Conservation (phyloP, 148 eudicot species). For the Limonium bicolor region DNA sequence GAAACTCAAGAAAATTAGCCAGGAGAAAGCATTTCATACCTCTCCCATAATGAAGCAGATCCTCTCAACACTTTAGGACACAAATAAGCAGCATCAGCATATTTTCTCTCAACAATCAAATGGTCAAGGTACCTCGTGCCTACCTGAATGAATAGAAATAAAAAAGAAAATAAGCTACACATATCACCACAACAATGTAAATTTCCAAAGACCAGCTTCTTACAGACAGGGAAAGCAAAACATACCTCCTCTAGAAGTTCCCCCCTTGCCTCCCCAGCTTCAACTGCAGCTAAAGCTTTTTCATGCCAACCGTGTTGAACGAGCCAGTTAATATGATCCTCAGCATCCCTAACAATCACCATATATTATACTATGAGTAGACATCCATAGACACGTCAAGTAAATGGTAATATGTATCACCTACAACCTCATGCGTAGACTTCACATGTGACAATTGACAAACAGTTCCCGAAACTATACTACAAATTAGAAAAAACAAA, state of each 20-base stretch:
- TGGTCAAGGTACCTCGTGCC: conserved; percentile 89
- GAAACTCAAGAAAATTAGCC: not conserved
- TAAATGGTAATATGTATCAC: no score
- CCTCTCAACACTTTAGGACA: conserved; percentile 92
- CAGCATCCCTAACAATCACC: conserved; percentile 59
- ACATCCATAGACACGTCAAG: no score
- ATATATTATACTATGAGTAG: no score
- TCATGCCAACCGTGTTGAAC: conserved; percentile 94
- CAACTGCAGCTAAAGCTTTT: conserved; percentile 88
- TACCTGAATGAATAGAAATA: conserved; percentile 39
- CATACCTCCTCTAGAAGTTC: conserved; percentile 88
- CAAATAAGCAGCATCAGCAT: conserved; percentile 83
- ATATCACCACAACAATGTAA: not conserved
- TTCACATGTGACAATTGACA: no score
- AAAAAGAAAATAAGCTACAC: no score
- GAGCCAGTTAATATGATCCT: conserved; percentile 97
- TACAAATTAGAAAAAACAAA: no score
- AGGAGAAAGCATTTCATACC: conserved; percentile 19
- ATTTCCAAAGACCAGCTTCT: not conserved
- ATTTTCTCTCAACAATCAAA: conserved; percentile 80
- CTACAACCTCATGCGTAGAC: no score
- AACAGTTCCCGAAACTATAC: no score
- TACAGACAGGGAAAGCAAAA: conserved; percentile 1
- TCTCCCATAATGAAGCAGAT: conserved; percentile 96
- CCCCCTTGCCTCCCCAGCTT: conserved; percentile 79